Evolutionary conservation across 495 filamentous ascomycete genomes (phyloP).

Genomic region (Trichocladium uniseriatum): DNA sequence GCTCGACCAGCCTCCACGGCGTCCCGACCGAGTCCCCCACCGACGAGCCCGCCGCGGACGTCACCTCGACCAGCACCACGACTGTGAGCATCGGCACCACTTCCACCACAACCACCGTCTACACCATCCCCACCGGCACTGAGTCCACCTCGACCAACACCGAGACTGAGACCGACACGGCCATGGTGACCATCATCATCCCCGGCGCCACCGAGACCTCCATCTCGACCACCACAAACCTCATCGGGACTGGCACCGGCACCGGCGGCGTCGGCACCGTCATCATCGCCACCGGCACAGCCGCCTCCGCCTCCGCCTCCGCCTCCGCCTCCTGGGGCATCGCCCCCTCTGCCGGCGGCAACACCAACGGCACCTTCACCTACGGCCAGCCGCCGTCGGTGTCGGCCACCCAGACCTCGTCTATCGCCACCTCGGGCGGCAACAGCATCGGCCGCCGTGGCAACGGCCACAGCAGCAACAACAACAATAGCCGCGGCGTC

Average conservation of each 20-base stretch:
- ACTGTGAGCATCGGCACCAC: neutral
- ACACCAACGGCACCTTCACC: conserved; percentile 1
- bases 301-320: neutral
- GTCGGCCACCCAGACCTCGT: neutral
- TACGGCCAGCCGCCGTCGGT: neutral
- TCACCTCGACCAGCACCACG: neutral
- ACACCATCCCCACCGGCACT: too few relatives aligned
- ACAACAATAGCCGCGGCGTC: neutral
- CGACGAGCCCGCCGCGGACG: neutral
- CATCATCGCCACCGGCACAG: neutral
- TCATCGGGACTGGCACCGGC: neutral
- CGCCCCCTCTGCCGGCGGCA: neutral
- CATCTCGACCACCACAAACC: neutral
- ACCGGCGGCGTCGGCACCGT: neutral
- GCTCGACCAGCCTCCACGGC: neutral
- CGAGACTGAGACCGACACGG: too few relatives aligned
- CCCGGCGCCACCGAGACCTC: neutral
- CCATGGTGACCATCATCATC: neutral
- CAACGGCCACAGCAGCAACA: neutral
- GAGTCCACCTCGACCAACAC: too few relatives aligned
- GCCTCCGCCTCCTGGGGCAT: too few relatives aligned
- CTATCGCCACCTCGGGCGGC: neutral
- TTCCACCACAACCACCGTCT: neutral
- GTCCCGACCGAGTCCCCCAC: neutral
- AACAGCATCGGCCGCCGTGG: neutral